Conservation (phyloP, 805 yeast species). For the Ogataea philodendri region DNA sequence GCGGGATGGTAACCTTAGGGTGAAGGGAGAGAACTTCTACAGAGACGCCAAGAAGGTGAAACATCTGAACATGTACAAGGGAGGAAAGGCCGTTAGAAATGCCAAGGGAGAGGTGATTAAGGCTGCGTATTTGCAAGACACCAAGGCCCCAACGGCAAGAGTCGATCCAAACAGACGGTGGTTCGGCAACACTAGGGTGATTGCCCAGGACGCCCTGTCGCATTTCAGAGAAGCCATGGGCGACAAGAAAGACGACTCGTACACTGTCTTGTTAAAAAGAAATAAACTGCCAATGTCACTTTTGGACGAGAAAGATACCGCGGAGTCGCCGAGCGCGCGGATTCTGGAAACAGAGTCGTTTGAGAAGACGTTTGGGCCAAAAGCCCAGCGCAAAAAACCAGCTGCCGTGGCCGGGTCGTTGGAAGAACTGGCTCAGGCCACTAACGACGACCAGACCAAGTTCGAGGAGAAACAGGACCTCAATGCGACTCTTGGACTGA, state of each 20-base stretch:
- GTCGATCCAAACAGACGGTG: conserved; percentile 95
- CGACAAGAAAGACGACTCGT: conserved; percentile 74
- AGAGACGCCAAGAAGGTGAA: conserved; percentile 90
- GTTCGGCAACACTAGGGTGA: conserved; percentile 97
- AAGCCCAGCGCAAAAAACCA: conserved; percentile 90
- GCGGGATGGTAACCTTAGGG: conserved; percentile 87
- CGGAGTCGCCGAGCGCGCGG: conserved; percentile 72
- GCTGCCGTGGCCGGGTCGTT: conserved; percentile 70
- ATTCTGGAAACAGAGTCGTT: conserved; percentile 88
- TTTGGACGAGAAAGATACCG: conserved; percentile 79
- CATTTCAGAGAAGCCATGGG: conserved; percentile 95
- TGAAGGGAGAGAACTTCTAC: conserved; percentile 96
- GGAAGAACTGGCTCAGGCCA: conserved; percentile 67
- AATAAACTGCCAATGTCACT: conserved; percentile 95
- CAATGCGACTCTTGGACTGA: conserved; percentile 71
- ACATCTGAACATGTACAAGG: conserved; percentile 87
- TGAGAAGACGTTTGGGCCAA: conserved; percentile 86
- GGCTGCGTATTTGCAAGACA: conserved; percentile 86
- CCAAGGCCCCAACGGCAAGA: conserved; percentile 85
- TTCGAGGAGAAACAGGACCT: conserved; percentile 77
- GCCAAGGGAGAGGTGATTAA: conserved; percentile 81
- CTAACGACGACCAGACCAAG: conserved; percentile 54
- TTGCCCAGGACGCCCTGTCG: conserved; percentile 91
- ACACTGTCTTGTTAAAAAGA: conserved; percentile 82
- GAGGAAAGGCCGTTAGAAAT: conserved; percentile 83